These are phyloP conservation scores for Jacaranda mimosifolia DNA, from an alignment of 257 asterid genomes.

Conservation along the genomic window DNA sequence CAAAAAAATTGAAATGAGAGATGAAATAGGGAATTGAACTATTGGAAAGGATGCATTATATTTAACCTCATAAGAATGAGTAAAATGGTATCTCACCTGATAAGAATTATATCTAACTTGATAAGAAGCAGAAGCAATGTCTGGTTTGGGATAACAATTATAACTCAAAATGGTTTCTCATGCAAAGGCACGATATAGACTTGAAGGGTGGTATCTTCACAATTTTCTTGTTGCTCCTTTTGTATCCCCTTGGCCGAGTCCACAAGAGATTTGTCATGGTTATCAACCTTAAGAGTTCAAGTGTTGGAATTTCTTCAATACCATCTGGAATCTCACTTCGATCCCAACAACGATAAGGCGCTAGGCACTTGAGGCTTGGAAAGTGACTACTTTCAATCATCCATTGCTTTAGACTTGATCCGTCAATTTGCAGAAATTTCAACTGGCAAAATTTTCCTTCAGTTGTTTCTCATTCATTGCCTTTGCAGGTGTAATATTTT, in stretches of 20 bases:
- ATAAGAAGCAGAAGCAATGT: too few species aligned
- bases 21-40: too few species aligned
- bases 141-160: too few species aligned
- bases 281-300: conserved; percentile 2
- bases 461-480: conserved; percentile 27
- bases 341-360: background rate
- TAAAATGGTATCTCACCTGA: too few species aligned
- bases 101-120: too few species aligned
- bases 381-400: conserved; percentile 22
- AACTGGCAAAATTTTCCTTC: conserved; percentile 24
- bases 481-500: background rate
- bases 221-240: conserved; percentile 10
- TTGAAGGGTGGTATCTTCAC: conserved; percentile 15
- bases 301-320: conserved; percentile 26
- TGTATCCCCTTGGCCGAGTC: conserved; percentile 10
- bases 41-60: too few species aligned
- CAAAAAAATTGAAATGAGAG: too few species aligned
- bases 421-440: background rate
- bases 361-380: conserved; percentile 30
- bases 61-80: too few species aligned
- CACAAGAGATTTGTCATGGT: background rate
- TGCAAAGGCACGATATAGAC: background rate
- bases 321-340: conserved; percentile 24
- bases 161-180: too few species aligned
- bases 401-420: conserved; percentile 2